These are phyloP conservation scores for Boletus eberwhitei DNA, from an alignment of 768 basidiomycete species.

Conservation along the genomic window DNA sequence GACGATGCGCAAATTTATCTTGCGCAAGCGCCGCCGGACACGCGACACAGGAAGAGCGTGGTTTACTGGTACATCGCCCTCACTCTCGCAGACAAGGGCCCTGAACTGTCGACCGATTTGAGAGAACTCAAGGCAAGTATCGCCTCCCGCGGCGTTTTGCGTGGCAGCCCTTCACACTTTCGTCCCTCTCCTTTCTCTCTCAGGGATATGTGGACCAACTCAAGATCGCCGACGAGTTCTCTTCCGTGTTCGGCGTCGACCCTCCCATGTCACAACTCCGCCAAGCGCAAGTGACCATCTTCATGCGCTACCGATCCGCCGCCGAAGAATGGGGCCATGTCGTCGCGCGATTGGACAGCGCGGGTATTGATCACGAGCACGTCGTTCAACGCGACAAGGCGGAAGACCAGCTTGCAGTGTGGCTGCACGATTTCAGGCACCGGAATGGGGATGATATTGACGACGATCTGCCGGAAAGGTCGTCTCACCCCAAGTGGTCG, in stretches of 20 bases:
- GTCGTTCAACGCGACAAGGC: constrained; percentile 37
- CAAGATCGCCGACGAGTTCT: constrained; percentile 51
- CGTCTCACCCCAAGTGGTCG: constrained; percentile 45
- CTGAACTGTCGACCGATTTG: constrained; percentile 47
- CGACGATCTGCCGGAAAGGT: constrained; percentile 26
- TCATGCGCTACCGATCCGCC: constrained; percentile 43
- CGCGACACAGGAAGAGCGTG: constrained; percentile 56
- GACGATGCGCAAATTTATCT: constrained; percentile 60
- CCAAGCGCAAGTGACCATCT: constrained; percentile 49
- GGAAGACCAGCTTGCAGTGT: constrained; percentile 56
- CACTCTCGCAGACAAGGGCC: constrained; percentile 48
- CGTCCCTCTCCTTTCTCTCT: constrained; percentile 5
- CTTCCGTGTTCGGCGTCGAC: constrained; percentile 41
- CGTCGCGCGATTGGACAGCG: constrained; percentile 36
- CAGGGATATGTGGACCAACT: constrained; percentile 42
- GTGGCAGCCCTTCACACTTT: neutral
- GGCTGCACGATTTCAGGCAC: constrained; percentile 50
- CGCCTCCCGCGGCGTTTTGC: neutral
- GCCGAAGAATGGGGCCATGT: constrained; percentile 45
- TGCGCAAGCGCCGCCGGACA: constrained; percentile 56
- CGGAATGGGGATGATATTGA: constrained; percentile 39
- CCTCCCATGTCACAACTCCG: constrained; percentile 52
- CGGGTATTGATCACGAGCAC: constrained; percentile 29
- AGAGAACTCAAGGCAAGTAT: constrained; percentile 46
- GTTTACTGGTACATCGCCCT: constrained; percentile 59